These are phyloP conservation scores for Boletus hoseneyae DNA, from an alignment of 1,284 basidiomycete genomes.

Conservation along the genomic window DNA sequence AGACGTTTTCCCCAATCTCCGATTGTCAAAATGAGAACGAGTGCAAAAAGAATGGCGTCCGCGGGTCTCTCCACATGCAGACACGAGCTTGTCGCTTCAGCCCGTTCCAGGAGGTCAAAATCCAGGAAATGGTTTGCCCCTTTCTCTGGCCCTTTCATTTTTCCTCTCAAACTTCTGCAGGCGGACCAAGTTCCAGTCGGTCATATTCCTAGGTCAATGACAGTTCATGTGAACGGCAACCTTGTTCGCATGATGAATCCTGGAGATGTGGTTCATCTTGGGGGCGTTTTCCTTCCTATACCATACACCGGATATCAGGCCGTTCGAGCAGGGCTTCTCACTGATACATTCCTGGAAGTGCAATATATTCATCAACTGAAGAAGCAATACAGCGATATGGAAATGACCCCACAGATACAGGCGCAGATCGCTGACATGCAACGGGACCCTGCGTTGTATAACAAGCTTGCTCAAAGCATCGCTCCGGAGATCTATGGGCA, in stretches of 20 bases:
- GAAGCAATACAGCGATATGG: slow-evolving; percentile 96
- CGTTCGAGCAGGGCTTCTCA: slow-evolving; percentile 90
- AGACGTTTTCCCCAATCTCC: slow-evolving; percentile 85
- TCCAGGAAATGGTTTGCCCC: slow-evolving; percentile 90
- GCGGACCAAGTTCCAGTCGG: slow-evolving; percentile 99
- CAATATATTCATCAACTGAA: slow-evolving; percentile 94
- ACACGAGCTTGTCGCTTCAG: slow-evolving; percentile 96
- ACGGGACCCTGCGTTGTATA: slow-evolving; percentile 78
- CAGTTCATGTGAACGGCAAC: slow-evolving; percentile 88
- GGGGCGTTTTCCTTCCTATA: slow-evolving; percentile 86
- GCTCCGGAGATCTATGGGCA: slow-evolving; percentile 99
- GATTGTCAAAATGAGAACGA: slow-evolving; percentile 83
- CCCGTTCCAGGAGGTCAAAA: slow-evolving; percentile 98
- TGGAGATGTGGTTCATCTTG: slow-evolving; percentile 92
- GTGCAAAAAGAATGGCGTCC: slow-evolving; percentile 86
- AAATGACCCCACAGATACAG: slow-evolving; percentile 84
- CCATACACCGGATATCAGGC: slow-evolving; percentile 89
- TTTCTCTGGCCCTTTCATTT: background rate
- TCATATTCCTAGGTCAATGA: slow-evolving; percentile 98
- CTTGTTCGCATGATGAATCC: slow-evolving; percentile 92
- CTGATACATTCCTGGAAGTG: slow-evolving; percentile 95
- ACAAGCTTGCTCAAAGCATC: slow-evolving; percentile 82
- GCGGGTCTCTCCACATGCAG: slow-evolving; percentile 95
- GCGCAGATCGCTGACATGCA: slow-evolving; percentile 70
- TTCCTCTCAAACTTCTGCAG: slow-evolving; percentile 39